Evolutionary conservation across 192 early-diverging fungal species (phyloP), one percentile per base, ranked within the genome.

Genomic region (Backusella psychrophila): DNA sequence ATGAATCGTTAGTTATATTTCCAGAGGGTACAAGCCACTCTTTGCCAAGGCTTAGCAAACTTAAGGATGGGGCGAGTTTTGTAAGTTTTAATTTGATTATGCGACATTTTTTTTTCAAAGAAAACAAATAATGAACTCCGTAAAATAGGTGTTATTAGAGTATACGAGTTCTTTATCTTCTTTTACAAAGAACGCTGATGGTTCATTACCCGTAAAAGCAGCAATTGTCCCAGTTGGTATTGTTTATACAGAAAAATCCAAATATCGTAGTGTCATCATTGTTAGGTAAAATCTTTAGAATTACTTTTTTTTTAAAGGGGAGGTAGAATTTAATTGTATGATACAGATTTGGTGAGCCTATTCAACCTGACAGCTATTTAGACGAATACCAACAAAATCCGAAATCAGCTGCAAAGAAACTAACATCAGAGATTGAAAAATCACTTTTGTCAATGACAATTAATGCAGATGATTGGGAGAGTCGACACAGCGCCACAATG

Each of bases 41-140:
- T 41, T 73, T 79, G 17, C 78, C 85, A 12, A 68, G 73, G 26
- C 31, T 87, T 26, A 59, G 81, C 34, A 66, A 74, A 21, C 76
- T 86, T 31, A 87, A 84, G 38, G 85, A 87, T 75, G 86, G 86
- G 33, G 74, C 81, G 8, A 81, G 79, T 17, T 87, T 85, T 85
- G 82, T 83, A 74, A 63, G 73, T 66, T 36, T 59, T 26, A 11
- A 59, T 59, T 59, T 26, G 21, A 23, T 26, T 59, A 26, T 59
- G 53, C 53, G 23, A 23, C 23, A 52, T 52, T 26, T 59, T 59
- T 26, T 59, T 59, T 59, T 59, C 17, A 11, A 59, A 23, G 23
- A 59, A 59, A 59, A 19, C 11, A 76, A 31, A 65, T 29, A 53
- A 23, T 38, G 38, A 83, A 85, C 63, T 83, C 82, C 31, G 70